phyloP scores from a whole-genome alignment of 78 protist genomes.

The Tieghemostelium lacteum region DNA sequence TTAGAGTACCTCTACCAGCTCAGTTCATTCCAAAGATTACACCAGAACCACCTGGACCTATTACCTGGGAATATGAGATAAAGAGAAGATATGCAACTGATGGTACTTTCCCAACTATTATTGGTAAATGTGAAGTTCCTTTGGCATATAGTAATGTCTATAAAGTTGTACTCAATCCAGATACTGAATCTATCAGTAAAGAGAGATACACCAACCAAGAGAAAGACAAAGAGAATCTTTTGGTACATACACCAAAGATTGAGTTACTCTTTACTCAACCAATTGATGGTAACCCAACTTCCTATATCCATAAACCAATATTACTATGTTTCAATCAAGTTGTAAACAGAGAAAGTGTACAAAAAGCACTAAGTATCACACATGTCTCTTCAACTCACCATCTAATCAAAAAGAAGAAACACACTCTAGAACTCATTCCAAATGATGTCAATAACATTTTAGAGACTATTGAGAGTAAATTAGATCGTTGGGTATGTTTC shows the following conservation, averaged over 20 bases:
- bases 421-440: conserved; percentile 9
- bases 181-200: not conserved
- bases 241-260: not conserved
- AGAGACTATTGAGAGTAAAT: not conserved
- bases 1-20: conserved; percentile 14
- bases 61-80: not conserved
- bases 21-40: not conserved
- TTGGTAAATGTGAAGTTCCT: not conserved
- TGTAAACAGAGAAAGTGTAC: conserved; percentile 9
- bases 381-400: not conserved
- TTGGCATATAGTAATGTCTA: conserved; percentile 18
- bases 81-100: not conserved
- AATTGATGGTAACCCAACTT: conserved; percentile 1
- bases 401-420: conserved; percentile 70
- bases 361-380: not conserved
- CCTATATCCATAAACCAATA: conserved; percentile 11
- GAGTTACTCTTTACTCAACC: not conserved
- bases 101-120: not conserved
- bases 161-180: not conserved
- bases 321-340: conserved; percentile 35
- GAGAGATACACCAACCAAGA: conserved; percentile 1
- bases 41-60: not conserved
- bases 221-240: not conserved
- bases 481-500: conserved; percentile 22
- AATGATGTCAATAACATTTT: too few relatives aligned